Evolutionary conservation across 768 basidiomycete genomes (phyloP).

Genomic region (Pulveroboletus sp.): DNA sequence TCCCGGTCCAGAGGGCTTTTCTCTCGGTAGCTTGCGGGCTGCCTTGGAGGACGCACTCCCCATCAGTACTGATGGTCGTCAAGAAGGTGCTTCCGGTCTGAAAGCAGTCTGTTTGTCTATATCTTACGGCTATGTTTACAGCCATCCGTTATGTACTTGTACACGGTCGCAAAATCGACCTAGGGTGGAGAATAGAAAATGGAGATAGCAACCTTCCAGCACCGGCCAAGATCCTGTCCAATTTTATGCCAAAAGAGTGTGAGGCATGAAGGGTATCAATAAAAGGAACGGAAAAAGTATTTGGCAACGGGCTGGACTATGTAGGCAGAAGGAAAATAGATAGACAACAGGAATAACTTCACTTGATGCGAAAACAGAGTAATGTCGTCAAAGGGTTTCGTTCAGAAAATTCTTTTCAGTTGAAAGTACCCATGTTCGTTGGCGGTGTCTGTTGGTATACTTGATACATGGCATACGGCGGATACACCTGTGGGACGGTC

Average conservation of each 20-base stretch:
- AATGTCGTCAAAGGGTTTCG: constrained; percentile 43
- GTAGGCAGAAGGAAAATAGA: constrained; percentile 28
- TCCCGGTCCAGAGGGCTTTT: constrained; percentile 48
- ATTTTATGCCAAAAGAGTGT: constrained; percentile 26
- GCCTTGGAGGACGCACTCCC: constrained; percentile 62
- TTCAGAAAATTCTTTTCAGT: constrained; percentile 39
- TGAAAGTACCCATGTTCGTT: constrained; percentile 75
- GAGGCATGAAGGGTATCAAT: constrained; percentile 26
- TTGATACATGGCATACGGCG: constrained; percentile 77
- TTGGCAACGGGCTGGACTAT: constrained; percentile 26
- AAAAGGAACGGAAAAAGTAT: constrained; percentile 24
- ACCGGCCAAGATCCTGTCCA: constrained; percentile 26
- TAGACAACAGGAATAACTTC: constrained; percentile 33
- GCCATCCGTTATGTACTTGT: constrained; percentile 38
- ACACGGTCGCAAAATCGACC: constrained; percentile 35
- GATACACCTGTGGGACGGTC: constrained; percentile 65
- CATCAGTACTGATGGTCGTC: constrained; percentile 36
- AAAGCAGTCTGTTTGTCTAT: constrained; percentile 29
- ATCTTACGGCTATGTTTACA: constrained; percentile 35
- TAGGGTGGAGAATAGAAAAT: constrained; percentile 30
- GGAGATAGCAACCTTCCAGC: constrained; percentile 33
- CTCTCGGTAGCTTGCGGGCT: constrained; percentile 52
- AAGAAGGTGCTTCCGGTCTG: not conserved
- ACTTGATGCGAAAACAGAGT: constrained; percentile 30
- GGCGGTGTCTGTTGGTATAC: constrained; percentile 76